phyloP scores from a whole-genome alignment of 2,329 filamentous ascomycete genomes.

The Capronia americana region DNA sequence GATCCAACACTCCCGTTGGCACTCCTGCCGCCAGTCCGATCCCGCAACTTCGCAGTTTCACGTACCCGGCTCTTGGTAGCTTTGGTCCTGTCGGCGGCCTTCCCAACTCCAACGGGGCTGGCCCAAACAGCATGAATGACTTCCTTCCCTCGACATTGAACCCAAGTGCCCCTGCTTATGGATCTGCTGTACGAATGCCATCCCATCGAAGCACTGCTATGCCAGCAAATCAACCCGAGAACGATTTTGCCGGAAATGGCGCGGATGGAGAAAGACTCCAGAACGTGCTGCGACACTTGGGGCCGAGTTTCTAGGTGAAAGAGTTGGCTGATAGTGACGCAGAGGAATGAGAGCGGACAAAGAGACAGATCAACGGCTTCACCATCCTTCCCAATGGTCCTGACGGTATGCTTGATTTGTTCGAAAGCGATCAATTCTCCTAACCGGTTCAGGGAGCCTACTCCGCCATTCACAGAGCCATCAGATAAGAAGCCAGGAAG shows the following conservation, averaged over 20 bases:
- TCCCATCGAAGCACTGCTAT: neutral
- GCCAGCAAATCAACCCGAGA: neutral
- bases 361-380: neutral
- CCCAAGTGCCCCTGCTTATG: conserved; percentile 7
- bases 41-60: conserved; percentile 17
- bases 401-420: neutral
- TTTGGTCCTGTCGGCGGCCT: conserved; percentile 3
- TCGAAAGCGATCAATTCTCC: neutral
- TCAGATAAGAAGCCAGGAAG: neutral
- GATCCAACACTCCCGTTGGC: neutral
- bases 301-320: conserved; percentile 18
- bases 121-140: neutral
- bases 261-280: conserved; percentile 22
- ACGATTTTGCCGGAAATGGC: conserved; percentile 1
- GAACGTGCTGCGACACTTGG: conserved; percentile 26
- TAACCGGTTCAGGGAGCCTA: neutral
- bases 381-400: neutral
- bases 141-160: conserved; percentile 9
- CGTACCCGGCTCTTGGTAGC: neutral
- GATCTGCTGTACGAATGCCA: neutral
- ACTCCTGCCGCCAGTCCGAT: conserved; percentile 6
- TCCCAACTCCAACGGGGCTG: neutral
- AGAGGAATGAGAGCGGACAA: neutral
- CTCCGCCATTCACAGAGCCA: neutral
- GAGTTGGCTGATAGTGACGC: neutral